phyloP scores from a whole-genome alignment of 2,329 filamentous ascomycete species.

The Colletotrichum musae region DNA sequence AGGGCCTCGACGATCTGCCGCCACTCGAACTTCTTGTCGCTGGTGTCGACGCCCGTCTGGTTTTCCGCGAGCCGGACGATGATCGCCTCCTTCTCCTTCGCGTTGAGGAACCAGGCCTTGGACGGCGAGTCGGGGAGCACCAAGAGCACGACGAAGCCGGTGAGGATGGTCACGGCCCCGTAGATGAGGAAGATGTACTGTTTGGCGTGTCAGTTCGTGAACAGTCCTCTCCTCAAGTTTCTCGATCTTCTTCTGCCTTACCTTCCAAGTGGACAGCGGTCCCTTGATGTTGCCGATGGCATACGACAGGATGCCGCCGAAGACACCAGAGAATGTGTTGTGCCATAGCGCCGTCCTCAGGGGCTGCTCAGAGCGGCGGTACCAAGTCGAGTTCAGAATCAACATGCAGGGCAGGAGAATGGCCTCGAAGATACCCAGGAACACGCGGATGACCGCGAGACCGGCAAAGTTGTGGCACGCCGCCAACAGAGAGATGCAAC shows the following conservation, averaged over 20 bases:
- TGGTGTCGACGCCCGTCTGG: constrained; percentile 78
- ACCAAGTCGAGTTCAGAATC: constrained; percentile 65
- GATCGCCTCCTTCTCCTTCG: constrained; percentile 76
- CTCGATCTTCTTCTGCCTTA: constrained; percentile 52
- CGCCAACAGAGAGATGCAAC: constrained; percentile 50
- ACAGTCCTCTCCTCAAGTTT: constrained; percentile 4
- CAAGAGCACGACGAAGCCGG: constrained; percentile 72
- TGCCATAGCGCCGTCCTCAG: constrained; percentile 79
- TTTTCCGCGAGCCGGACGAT: constrained; percentile 81
- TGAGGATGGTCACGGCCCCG: constrained; percentile 71
- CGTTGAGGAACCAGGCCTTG: constrained; percentile 69
- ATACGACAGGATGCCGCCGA: constrained; percentile 69
- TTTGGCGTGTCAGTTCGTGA: constrained; percentile 42
- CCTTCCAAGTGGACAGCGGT: constrained; percentile 38
- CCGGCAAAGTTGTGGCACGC: constrained; percentile 47
- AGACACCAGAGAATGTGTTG: constrained; percentile 50
- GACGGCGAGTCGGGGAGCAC: constrained; percentile 68
- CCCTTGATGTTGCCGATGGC: constrained; percentile 49
- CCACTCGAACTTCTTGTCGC: constrained; percentile 68
- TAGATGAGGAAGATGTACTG: constrained; percentile 74
- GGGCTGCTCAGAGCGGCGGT: constrained; percentile 70
- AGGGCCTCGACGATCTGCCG: constrained; percentile 70
- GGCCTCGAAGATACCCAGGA: constrained; percentile 44
- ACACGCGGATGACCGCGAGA: constrained; percentile 43
- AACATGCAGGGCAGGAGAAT: constrained; percentile 60